Evolutionary conservation across 164 flowering plant species (phyloP).

Genomic region (Vitis amurensis): DNA sequence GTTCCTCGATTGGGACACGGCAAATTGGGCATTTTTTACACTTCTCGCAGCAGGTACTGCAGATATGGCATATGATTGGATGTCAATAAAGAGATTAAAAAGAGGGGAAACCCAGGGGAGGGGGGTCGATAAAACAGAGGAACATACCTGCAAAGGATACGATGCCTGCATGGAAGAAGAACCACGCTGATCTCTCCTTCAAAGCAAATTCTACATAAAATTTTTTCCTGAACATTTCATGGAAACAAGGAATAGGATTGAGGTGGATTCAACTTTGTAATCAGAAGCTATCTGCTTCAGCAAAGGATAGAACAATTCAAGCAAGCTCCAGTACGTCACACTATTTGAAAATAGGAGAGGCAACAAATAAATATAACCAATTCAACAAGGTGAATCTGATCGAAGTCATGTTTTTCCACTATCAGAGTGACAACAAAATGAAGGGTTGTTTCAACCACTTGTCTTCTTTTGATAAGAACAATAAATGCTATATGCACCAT

Average conservation of each 20-base stretch:
- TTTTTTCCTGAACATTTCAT: constrained; percentile 66
- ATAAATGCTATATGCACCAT: no score
- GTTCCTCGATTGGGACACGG: constrained; percentile 70
- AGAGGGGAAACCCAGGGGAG: no score
- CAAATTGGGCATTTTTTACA: constrained; percentile 90
- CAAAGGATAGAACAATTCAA: no score
- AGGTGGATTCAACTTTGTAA: background rate
- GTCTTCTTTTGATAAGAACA: no score
- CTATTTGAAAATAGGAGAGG: no score
- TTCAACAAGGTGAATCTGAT: no score
- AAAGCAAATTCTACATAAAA: constrained; percentile 84
- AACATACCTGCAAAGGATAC: constrained; percentile 81
- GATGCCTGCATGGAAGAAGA: constrained; percentile 91
- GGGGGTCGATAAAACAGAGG: background rate
- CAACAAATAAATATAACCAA: no score
- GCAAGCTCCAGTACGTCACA: no score
- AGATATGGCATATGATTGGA: constrained; percentile 8
- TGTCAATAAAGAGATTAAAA: no score
- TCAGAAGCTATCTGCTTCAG: background rate
- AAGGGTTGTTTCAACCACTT: no score
- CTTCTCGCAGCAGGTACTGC: constrained; percentile 78
- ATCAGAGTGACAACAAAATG: no score
- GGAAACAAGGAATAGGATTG: background rate
- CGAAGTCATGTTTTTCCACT: no score
- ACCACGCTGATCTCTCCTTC: constrained; percentile 76